Conservation (phyloP, 495 filamentous ascomycete species). For the Aspergillus carlsbadensis region DNA sequence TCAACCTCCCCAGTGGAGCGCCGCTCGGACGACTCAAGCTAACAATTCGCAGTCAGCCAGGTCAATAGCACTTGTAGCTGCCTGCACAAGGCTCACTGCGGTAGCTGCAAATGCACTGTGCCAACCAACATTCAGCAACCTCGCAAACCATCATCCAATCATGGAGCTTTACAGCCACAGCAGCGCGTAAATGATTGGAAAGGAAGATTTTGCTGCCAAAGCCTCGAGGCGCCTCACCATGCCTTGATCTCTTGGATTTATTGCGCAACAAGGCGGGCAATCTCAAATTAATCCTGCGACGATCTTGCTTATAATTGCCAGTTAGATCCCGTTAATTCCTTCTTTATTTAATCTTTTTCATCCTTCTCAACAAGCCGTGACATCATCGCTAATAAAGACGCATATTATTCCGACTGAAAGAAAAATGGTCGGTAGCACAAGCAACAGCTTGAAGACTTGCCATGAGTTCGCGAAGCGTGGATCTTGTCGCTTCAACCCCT, state of each 20-base stretch:
- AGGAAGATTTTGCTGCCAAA: slow-evolving; percentile 5
- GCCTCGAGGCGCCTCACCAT: slow-evolving; percentile 8
- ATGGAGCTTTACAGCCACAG: slow-evolving; percentile 7
- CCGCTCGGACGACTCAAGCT: slow-evolving; percentile 2
- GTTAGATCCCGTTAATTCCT: not conserved
- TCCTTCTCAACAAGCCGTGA: slow-evolving; percentile 1
- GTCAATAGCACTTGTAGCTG: not conserved
- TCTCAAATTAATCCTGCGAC: not conserved
- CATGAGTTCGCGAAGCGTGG: slow-evolving; percentile 16
- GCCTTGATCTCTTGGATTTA: slow-evolving; percentile 6
- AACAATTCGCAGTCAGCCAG: not conserved
- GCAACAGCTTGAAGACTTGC: slow-evolving; percentile 14
- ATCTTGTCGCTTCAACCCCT: slow-evolving; percentile 15
- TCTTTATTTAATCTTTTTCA: not conserved
- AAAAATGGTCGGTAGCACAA: slow-evolving; percentile 12
- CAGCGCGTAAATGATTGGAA: slow-evolving; percentile 13
- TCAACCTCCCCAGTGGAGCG: not conserved
- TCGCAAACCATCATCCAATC: slow-evolving; percentile 11
- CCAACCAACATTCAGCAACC: slow-evolving; percentile 10
- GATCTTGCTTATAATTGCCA: slow-evolving; percentile 6
- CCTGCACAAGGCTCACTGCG: not conserved
- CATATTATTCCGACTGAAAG: slow-evolving; percentile 2
- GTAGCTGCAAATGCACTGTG: slow-evolving; percentile 11
- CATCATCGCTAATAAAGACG: slow-evolving; percentile 6
- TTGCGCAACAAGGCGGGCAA: slow-evolving; percentile 4